Percentiles rank a stretch among this genome's conserved stretches.
phyloP scores from a whole-genome alignment of 495 filamentous ascomycete species.

The Evansstolkia leycettana region DNA sequence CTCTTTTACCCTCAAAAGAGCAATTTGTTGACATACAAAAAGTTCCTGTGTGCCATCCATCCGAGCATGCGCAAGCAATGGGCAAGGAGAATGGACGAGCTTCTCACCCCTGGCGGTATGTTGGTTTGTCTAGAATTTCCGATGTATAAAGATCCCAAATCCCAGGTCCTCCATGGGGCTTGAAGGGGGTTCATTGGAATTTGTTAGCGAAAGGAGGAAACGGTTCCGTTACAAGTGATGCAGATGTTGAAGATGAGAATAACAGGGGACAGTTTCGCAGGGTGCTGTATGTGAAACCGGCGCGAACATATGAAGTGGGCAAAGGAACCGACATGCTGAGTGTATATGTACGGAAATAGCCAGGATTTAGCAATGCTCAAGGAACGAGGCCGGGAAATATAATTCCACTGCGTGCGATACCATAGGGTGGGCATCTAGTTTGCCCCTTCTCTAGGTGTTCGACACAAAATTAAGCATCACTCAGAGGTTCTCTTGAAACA shows the following conservation, averaged over 20 bases:
- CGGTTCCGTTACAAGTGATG: slow-evolving; percentile 4
- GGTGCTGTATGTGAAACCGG: slow-evolving; percentile 13
- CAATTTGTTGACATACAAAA: not conserved
- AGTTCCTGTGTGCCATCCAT: slow-evolving; percentile 33
- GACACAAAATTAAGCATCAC: too few relatives aligned
- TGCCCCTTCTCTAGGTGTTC: too few relatives aligned
- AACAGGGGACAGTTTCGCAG: slow-evolving; percentile 7
- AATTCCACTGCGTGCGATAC: too few relatives aligned
- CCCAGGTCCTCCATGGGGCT: slow-evolving; percentile 25
- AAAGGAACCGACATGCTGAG: slow-evolving; percentile 20
- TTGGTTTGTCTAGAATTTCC: slow-evolving; percentile 35
- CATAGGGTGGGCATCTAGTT: too few relatives aligned
- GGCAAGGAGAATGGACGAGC: slow-evolving; percentile 21
- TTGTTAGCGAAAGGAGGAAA: slow-evolving; percentile 12
- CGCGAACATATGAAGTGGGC: slow-evolving; percentile 11
- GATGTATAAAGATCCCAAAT: slow-evolving; percentile 22
- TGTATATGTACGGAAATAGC: slow-evolving; percentile 10
- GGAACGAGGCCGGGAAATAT: too few relatives aligned
- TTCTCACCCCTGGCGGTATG: slow-evolving; percentile 15
- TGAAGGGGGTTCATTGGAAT: slow-evolving; percentile 25
- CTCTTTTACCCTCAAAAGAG: not conserved
- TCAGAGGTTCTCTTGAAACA: too few relatives aligned
- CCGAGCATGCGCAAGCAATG: slow-evolving; percentile 19
- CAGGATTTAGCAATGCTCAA: too few relatives aligned
- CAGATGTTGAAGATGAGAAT: not conserved